Base-by-base conservation (phyloP, 768 basidiomycete genomes). In the Pleurotus pulmonarius region DNA sequence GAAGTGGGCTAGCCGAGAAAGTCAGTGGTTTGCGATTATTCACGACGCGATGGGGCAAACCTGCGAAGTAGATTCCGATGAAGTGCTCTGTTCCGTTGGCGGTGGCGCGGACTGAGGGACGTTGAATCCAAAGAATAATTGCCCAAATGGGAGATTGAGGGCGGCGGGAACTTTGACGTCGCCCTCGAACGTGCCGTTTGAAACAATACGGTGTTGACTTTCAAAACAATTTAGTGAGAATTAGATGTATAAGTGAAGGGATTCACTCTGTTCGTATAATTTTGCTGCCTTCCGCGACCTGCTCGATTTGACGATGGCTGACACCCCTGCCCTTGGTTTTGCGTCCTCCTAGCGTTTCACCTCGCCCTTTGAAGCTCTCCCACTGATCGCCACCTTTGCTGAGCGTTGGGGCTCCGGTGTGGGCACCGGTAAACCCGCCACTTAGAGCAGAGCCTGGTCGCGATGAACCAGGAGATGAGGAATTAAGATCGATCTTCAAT, bases 341-440 rank as follows among this genome's bases (percentile, higher is more conserved):
- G 61, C 95, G 81, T 7, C 97, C 97, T 34, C 77, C 82, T 4
- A 99, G 73, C 2, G 94, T 94, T 71, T 97, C 90, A 22, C 97
- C 97, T 60, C 86, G 88, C 20, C 97, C 97, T 65, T 92, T 96
- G 78, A 99, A 99, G 60, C 88, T 92, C 70, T 98, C 97, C 89
- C 92, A 93, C 51, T 86, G 81, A 62, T 90, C 88, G 12, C 90
- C 90, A 39, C 74, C 89, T 67, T 89, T 91, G 69, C 86, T 88
- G 22, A 92, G 75, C 9, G 74, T 62, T 9, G 79, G 70, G 16
- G 72, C 63, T 9, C 81, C 77, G 20, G 83, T 72, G 22, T 69
- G 72, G 0, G 81, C 66, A 4, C 79, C 82, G 2, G 81, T 75
- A 60, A 90, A 88, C 13, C 82, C 86, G 22, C 87, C 88, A 53